Base-by-base conservation (phyloP, 495 filamentous ascomycete species). In the Collariella sp. region DNA sequence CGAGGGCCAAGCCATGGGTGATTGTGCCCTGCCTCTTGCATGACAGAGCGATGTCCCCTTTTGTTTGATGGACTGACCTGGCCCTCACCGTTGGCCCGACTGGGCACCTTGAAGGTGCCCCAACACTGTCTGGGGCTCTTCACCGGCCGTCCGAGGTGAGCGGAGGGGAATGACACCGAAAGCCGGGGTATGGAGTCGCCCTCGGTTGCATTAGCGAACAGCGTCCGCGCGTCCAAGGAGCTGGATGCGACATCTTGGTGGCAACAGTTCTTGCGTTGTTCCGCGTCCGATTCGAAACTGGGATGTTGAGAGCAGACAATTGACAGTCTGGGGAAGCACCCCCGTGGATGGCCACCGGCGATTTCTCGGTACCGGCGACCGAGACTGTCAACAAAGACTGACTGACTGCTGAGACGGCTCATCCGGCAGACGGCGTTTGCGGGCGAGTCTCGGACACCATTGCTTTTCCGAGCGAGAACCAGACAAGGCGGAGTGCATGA, bases 1-100 rank as follows among this genome's bases (percentile, higher is more conserved):
- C 59, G 57, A 56, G 58, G 52, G 58, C 45, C 49, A 49, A 41
- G 23, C 56, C 46, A 49, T 52, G 56, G 60, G 55, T 62, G 59
- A 61, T 60, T 52, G 40, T 51, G 23, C 38, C 19, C 45, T 57
- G 42, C 18, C 20, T 53, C 50, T 44, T 62, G 61, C 63, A 61
- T 58, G 59, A 56, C 40, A 51, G n/a, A 56, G 29, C 50, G 52
- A 59, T 54, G 51, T 45, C 47, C 47, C 41, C 46, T 56, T 38
- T 46, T 46, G 26, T 49, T 43, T 58, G 62, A 60, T 69, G 61
- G 60, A 67, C 65, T 65, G 63, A 55, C 57, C 59, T n/a, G 38
- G 42, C 39, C 39, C 46, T 57, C 54, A 61, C 50, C 49, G 26
- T 45, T n/a, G 52, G 46, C 16, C 43, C 43, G 41, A 46, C 33